These are phyloP conservation scores for Schwanniomyces sp. DNA, from an alignment of 805 yeast species.

Conservation along the genomic window DNA sequence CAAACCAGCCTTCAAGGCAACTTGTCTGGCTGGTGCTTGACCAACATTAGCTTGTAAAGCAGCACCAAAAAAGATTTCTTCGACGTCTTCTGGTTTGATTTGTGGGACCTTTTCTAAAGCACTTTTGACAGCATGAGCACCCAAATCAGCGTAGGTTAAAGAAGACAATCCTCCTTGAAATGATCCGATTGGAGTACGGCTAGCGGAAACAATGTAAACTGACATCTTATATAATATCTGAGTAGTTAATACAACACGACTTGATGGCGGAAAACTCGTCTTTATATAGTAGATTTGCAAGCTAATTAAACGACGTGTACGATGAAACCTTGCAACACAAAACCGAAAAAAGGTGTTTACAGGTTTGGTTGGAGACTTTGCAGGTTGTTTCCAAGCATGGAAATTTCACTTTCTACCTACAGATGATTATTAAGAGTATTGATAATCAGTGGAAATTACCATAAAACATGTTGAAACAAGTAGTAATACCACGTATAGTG, in stretches of 20 bases:
- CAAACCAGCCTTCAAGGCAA: conserved; percentile 86
- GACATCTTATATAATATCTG: conserved; percentile 2
- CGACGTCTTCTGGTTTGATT: conserved; percentile 73
- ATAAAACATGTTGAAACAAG: neutral
- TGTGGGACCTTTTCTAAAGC: conserved; percentile 83
- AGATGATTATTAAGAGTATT: neutral
- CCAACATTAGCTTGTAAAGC: conserved; percentile 93
- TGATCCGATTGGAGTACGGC: conserved; percentile 96
- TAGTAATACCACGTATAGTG: neutral
- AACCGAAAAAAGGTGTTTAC: neutral
- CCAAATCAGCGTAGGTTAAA: conserved; percentile 79
- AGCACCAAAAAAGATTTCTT: conserved; percentile 90
- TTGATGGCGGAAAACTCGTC: neutral
- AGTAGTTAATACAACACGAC: neutral
- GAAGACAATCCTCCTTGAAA: conserved; percentile 84
- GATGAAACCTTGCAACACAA: neutral
- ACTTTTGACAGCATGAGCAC: conserved; percentile 88
- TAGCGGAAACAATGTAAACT: conserved; percentile 87
- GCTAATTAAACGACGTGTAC: neutral
- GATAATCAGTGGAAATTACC: neutral
- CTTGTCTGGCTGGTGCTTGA: conserved; percentile 98
- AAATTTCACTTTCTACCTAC: neutral
- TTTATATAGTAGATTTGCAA: neutral
- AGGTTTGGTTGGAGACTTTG: neutral
- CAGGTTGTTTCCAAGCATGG: neutral